Base-by-base conservation (phyloP, 176 grass and related monocot species). In the Phragmites australis region DNA sequence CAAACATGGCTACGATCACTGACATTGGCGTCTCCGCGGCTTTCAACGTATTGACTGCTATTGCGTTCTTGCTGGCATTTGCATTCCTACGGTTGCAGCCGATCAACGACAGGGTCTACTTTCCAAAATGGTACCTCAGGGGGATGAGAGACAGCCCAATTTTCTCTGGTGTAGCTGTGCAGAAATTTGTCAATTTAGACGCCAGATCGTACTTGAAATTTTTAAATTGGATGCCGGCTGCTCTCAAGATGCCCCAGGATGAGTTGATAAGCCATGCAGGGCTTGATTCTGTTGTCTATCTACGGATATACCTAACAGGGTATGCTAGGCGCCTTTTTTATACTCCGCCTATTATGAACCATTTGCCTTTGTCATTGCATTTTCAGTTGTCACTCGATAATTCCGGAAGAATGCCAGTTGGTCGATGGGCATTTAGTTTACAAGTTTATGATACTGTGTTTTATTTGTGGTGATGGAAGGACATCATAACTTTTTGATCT, bases 111-210 rank as follows among this genome's bases (percentile, higher is more conserved):
- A 88, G 96, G 74, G 84, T 99, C 25, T 99, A 88, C 81, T 99
- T 99, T 50, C 90, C 96, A 43, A 99, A 99, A 89, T 99, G 96
- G 92, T 99, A 99, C 68, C 84, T 99, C 68, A 89, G 87, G 40
- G 96, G 96, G 10, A 87, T 93, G 71, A 92, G 96, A 49, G 93
- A 83, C 79, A 95, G 67, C 60, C 96, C 92, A 4, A 54, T 76
- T 45, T 50, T 54, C 18, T 84, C 90, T 25, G 92, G 92, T 39
- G 60, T 65, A 18, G 70, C 88, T 32, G 70, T 95, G 55, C 75
- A 85, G 2, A 99, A 95, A 65, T 82, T 95, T 76, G 88, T 99
- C 84, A 99, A 99, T 78, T 74, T 95, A 41, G 76, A 95, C 27
- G 37, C 74, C 53, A 91, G 86, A 49, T 90, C 91, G 0, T 97